Conservation (phyloP, 495 filamentous ascomycete species). For the Choiromyces venosus region DNA sequence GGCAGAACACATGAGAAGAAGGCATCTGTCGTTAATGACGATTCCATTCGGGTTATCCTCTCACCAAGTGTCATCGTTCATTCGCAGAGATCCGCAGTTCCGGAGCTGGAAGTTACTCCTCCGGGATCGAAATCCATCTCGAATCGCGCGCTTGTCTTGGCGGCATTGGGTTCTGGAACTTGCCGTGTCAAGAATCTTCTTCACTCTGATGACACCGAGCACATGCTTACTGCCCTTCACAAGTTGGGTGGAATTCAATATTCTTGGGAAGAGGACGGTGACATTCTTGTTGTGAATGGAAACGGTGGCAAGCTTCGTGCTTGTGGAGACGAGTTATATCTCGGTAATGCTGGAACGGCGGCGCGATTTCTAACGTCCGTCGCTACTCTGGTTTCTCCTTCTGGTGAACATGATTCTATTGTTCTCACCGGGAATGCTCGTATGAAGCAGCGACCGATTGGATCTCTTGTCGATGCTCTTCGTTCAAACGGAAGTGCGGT, state of each 20-base stretch:
- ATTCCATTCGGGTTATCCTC: slow-evolving; percentile 75
- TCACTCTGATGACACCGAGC: slow-evolving; percentile 94
- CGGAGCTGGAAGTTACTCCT: slow-evolving; percentile 65
- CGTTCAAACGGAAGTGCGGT: slow-evolving; percentile 74
- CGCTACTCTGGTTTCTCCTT: slow-evolving; percentile 70
- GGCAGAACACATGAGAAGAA: slow-evolving; percentile 78
- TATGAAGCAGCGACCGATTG: slow-evolving; percentile 95
- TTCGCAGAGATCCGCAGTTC: slow-evolving; percentile 24
- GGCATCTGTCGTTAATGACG: slow-evolving; percentile 81
- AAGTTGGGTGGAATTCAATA: slow-evolving; percentile 84
- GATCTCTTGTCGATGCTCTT: slow-evolving; percentile 87
- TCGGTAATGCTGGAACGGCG: slow-evolving; percentile 95
- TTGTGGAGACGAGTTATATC: slow-evolving; percentile 69
- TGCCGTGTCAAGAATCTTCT: slow-evolving; percentile 87
- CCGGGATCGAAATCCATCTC: slow-evolving; percentile 98
- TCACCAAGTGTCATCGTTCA: slow-evolving; percentile 72
- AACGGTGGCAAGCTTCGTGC: slow-evolving; percentile 80
- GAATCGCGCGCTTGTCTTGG: slow-evolving; percentile 87
- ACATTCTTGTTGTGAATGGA: slow-evolving; percentile 81
- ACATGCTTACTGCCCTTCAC: slow-evolving; percentile 85
- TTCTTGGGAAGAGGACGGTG: slow-evolving; percentile 88
- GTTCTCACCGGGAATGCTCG: slow-evolving; percentile 88
- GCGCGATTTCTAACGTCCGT: slow-evolving; percentile 93
- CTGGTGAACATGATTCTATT: slow-evolving; percentile 56
- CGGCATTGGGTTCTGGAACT: slow-evolving; percentile 79